phyloP scores from a whole-genome alignment of 2,329 filamentous ascomycete species.

The Xylaria sp. region DNA sequence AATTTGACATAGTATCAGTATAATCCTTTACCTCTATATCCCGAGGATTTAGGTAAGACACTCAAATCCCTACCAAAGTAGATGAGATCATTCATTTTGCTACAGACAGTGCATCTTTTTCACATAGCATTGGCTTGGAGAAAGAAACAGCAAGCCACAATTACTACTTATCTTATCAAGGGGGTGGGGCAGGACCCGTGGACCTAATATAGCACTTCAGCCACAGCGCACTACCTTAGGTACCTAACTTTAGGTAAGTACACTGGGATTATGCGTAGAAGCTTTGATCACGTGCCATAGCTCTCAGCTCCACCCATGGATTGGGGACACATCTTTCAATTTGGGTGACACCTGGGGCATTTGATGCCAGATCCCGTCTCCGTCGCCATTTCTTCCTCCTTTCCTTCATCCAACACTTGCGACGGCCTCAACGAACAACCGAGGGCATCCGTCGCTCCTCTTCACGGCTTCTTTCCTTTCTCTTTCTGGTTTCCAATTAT shows the following conservation, averaged over 20 bases:
- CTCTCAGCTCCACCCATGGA: slow-evolving; percentile 43
- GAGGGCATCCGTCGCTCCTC: slow-evolving; percentile 47
- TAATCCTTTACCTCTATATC: no score
- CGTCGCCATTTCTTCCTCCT: slow-evolving; percentile 31
- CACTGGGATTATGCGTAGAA: not conserved
- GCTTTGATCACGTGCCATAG: slow-evolving; percentile 36
- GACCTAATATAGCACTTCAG: not conserved
- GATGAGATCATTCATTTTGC: no score
- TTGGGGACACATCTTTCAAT: slow-evolving; percentile 52
- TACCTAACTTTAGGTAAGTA: not conserved
- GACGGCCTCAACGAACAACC: slow-evolving; percentile 48
- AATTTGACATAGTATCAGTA: no score
- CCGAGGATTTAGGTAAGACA: no score
- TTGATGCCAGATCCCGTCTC: slow-evolving; percentile 50
- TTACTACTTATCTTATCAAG: no score
- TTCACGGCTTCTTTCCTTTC: slow-evolving; percentile 36
- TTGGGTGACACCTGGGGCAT: slow-evolving; percentile 40
- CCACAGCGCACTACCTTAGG: not conserved
- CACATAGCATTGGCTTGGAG: no score
- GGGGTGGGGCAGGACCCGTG: no score
- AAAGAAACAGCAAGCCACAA: no score
- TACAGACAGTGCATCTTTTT: no score
- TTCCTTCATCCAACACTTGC: slow-evolving; percentile 47
- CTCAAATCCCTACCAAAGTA: no score
- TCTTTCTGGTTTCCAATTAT: slow-evolving; percentile 41